Evolutionary conservation across 2,329 filamentous ascomycete genomes (phyloP).

Genomic region (Venturia oleaginea): DNA sequence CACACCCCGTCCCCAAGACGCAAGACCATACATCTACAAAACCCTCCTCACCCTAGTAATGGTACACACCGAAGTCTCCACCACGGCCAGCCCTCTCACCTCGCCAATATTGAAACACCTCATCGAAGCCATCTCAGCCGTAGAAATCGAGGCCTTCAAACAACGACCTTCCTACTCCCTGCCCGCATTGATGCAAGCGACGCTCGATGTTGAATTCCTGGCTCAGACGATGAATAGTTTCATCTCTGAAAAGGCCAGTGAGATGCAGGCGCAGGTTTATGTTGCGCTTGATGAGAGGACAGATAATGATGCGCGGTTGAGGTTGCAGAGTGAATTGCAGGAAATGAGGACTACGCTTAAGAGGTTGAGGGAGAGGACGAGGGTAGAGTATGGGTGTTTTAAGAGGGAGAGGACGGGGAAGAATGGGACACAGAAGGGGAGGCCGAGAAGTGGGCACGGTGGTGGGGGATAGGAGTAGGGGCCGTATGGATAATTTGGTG

Average conservation of each 20-base stretch:
- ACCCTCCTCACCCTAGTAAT: constrained; percentile 77
- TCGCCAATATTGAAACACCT: constrained; percentile 76
- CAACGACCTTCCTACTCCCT: constrained; percentile 59
- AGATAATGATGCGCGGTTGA: constrained; percentile 72
- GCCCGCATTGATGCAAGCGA: constrained; percentile 86
- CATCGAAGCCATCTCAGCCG: constrained; percentile 68
- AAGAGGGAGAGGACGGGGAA: constrained; percentile 5
- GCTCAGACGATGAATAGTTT: constrained; percentile 88
- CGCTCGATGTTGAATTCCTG: constrained; percentile 92
- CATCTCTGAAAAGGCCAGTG: constrained; percentile 70
- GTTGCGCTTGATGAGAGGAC: constrained; percentile 82
- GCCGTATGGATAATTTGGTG: too few species aligned
- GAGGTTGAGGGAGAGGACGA: constrained; percentile 68
- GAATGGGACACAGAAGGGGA: not conserved
- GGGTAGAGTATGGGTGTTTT: constrained; percentile 57
- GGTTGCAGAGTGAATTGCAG: constrained; percentile 76
- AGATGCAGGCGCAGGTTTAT: constrained; percentile 84
- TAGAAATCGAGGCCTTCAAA: constrained; percentile 75
- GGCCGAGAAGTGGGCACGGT: not conserved
- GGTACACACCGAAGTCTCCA: constrained; percentile 66
- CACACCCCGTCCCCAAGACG: constrained; percentile 54
- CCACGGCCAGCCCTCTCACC: constrained; percentile 60
- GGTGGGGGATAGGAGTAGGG: not conserved
- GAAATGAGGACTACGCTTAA: constrained; percentile 86
- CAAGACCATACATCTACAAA: constrained; percentile 82